These are phyloP conservation scores for Tolypocladium inflatum DNA, from an alignment of 2,329 filamentous ascomycete genomes.

Conservation along the genomic window DNA sequence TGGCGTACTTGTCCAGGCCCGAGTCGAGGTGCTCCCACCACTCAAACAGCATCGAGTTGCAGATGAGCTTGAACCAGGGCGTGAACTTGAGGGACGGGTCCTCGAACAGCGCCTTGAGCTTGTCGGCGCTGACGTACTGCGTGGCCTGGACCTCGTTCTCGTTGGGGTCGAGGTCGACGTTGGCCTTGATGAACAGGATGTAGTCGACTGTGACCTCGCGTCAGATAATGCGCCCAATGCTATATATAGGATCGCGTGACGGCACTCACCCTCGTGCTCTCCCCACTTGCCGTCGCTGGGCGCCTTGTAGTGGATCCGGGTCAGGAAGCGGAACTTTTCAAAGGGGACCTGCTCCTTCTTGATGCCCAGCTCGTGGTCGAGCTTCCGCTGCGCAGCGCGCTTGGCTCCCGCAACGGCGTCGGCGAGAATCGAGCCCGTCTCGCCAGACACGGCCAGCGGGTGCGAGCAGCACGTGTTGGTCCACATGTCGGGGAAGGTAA, in stretches of 20 bases:
- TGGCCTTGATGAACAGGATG: constrained; percentile 94
- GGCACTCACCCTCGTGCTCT: constrained; percentile 82
- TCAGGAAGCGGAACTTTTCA: constrained; percentile 87
- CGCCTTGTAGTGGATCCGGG: constrained; percentile 95
- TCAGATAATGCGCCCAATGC: not conserved
- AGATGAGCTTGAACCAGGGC: constrained; percentile 99
- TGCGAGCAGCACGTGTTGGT: constrained; percentile 99
- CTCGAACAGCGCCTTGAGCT: constrained; percentile 77
- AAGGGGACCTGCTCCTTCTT: constrained; percentile 79
- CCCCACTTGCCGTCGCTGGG: constrained; percentile 97
- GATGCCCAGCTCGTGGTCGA: constrained; percentile 92
- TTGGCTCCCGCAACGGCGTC: constrained; percentile 81
- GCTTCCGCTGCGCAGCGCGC: constrained; percentile 83
- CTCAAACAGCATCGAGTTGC: constrained; percentile 92
- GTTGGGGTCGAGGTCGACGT: constrained; percentile 75
- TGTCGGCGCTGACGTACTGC: constrained; percentile 72
- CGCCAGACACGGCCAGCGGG: constrained; percentile 80
- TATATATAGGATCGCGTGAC: not conserved
- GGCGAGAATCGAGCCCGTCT: constrained; percentile 75
- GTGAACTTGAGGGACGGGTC: constrained; percentile 79
- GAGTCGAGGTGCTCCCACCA: constrained; percentile 87
- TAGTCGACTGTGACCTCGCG: constrained; percentile 67
- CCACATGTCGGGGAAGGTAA: constrained; percentile 99
- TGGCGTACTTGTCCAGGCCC: constrained; percentile 74
- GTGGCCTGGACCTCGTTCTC: constrained; percentile 83